A percentile compares a stretch with the other conserved stretches of the same genome.
phyloP scores from a whole-genome alignment of 768 basidiomycete genomes.

The Kwoniella botswanensis region DNA sequence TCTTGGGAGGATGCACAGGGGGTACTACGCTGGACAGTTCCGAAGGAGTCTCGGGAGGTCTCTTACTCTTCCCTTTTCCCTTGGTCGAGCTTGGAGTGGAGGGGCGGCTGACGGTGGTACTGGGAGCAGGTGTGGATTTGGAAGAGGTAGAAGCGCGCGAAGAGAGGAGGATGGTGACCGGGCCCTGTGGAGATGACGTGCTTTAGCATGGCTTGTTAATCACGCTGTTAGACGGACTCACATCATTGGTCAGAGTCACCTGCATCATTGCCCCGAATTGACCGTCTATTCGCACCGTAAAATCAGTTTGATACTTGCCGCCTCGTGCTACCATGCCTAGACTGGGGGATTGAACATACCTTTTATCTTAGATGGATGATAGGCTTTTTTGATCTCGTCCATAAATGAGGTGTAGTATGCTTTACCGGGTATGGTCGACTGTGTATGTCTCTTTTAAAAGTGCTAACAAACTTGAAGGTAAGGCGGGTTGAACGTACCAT shows the following conservation, averaged over 20 bases:
- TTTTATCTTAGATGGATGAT: constrained; percentile 77
- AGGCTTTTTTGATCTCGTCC: constrained; percentile 68
- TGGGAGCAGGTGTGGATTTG: background rate
- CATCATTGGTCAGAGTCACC: constrained; percentile 85
- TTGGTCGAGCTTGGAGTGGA: background rate
- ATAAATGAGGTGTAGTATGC: constrained; percentile 75
- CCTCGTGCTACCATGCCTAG: background rate
- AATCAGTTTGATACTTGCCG: background rate
- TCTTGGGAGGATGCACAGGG: constrained; percentile 2
- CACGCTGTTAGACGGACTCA: too few species aligned
- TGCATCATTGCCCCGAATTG: constrained; percentile 96
- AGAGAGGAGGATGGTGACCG: constrained; percentile 49
- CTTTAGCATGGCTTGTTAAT: too few species aligned
- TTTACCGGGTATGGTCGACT: constrained; percentile 73
- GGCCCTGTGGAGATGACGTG: constrained; percentile 33
- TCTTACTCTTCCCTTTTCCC: constrained; percentile 8
- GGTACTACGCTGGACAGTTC: constrained; percentile 3
- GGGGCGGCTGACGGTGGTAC: constrained; percentile 1
- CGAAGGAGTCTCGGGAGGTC: background rate
- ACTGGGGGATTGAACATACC: constrained; percentile 61
- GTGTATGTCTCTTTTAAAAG: background rate
- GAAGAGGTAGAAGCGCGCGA: constrained; percentile 23
- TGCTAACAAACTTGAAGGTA: background rate
- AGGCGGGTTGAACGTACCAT: constrained; percentile 67
- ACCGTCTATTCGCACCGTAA: constrained; percentile 67